Base-by-base conservation (phyloP, 1,139 yeast genomes). In the Kodamaea derodonti region DNA sequence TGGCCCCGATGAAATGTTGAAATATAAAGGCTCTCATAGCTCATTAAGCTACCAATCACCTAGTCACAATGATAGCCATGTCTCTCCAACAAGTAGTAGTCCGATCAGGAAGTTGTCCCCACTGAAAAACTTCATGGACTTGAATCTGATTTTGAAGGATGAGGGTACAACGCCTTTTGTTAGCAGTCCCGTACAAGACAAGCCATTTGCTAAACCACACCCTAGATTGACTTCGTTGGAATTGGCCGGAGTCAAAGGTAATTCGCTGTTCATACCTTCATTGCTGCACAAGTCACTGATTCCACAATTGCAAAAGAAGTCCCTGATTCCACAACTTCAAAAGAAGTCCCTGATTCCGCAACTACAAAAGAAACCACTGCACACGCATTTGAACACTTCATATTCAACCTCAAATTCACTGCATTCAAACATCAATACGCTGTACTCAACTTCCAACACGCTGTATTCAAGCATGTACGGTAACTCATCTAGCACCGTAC, bases 91-190 rank as follows among this genome's bases (percentile, higher is more conserved):
- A 18, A 18, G 9, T 9, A 35, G 32, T 20, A 12, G 34, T n/a
- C 60, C 59, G 3, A 36, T 46, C 11, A 47, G 54, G 24, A 51
- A 47, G 32, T 62, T 66, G 2, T 63, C 70, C 2, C 72, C 72
- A 0, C 65, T 71, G 11, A 66, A 63, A 41, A 62, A 63, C 28
- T 62, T 66, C 4, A 59, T 58, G 58, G 62, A 68, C 41, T 57
- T 69, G 36, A 61, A 66, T 40, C 56, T 56, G 27, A 45, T 66
- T 20, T 48, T 67, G 33, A 47, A 18, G 17, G 8, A 27, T 18
- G 28, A 25, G 7, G 17, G 14, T 5, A 14, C 17, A 5, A 46
- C 23, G 48, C 45, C 13, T 35, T 37, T 3, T 36, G 44, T n/a
- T 39, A 45, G n/a, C 46, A 47, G 43, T 41, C 39, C 24, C 44